phyloP scores from a whole-genome alignment of 805 yeast species.

The Suhomyces xylopsoci region DNA sequence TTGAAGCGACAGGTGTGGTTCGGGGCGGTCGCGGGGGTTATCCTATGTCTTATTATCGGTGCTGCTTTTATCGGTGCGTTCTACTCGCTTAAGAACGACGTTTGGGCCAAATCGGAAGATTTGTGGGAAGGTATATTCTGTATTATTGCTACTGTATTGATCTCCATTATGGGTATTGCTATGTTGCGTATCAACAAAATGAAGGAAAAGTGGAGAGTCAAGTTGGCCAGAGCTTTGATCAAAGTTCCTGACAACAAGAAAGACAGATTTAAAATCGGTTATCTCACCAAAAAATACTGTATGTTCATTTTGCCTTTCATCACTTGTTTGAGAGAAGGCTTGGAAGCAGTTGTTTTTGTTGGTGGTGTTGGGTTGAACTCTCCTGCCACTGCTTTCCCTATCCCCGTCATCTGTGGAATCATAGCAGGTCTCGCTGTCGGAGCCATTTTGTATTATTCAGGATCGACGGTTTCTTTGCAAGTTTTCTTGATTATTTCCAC shows the following conservation, averaged over 20 bases:
- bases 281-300: constrained; percentile 68
- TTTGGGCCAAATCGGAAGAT: constrained; percentile 23
- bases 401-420: constrained; percentile 23
- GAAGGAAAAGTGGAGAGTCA: constrained; percentile 29
- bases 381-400: constrained; percentile 25
- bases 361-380: constrained; percentile 83
- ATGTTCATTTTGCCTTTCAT: constrained; percentile 88
- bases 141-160: constrained; percentile 22
- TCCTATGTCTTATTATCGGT: constrained; percentile 20
- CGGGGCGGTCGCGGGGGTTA: constrained; percentile 20
- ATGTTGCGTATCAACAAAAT: constrained; percentile 29
- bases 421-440: constrained; percentile 22
- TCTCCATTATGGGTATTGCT: constrained; percentile 26
- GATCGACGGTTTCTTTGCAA: constrained; percentile 20
- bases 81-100: constrained; percentile 19
- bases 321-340: constrained; percentile 93
- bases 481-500: constrained; percentile 24
- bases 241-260: constrained; percentile 11
- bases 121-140: constrained; percentile 27
- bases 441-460: constrained; percentile 20
- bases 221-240: constrained; percentile 23
- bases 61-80: constrained; percentile 23
- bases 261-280: constrained; percentile 43
- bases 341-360: constrained; percentile 92
- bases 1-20: constrained; percentile 21